Base-by-base conservation (phyloP, 805 yeast species). In the Saturnispora saitoi region DNA sequence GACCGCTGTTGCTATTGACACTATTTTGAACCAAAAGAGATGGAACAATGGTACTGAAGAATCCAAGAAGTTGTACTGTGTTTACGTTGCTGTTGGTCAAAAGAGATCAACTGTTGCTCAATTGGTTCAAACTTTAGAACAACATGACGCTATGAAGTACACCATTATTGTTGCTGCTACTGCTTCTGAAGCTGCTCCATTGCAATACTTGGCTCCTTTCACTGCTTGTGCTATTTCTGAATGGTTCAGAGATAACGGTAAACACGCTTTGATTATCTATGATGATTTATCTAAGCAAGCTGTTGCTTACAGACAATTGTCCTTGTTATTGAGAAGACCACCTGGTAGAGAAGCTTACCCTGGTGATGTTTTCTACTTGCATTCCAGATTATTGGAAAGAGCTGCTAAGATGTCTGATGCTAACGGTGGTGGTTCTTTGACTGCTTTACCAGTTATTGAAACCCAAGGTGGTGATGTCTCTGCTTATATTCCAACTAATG, bases 161-260 rank as follows among this genome's bases (percentile, higher is more conserved):
- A 73, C 97, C 66, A 85, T 93, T 75, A 81, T 93, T 73, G 98
- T 93, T 71, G 97, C 99, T 55, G 99, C 99, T 65, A 93, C 99
- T 66, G 99, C 99, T 62, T 93, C 99, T 56, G 99, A 93, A 81
- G 99, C 99, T 64, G 99, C 99, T 73, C 99, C 99, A 73, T 81
- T 93, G 75, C 99, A 93, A 81, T 93, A 89, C 81, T 77, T 93
- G 71, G 98, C 99, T 79, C 99, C 99, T 72, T 93, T 93, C 96
- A 88, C 99, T 64, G 99, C 90, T 62, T 85, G 95, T 72, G 95
- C 99, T 68, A 90, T 93, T 71, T 96, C 98, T 79, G 99, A 93
- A 80, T 93, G 99, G 99, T 93, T 93, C 95, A 88, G 99, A 83
- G 99, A 93, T 81, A 93, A 91, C 75, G 96, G 96, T 71, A 86